Conservation (phyloP, 192 early-diverging fungal genomes). For the Dimargaris xerosporica region DNA sequence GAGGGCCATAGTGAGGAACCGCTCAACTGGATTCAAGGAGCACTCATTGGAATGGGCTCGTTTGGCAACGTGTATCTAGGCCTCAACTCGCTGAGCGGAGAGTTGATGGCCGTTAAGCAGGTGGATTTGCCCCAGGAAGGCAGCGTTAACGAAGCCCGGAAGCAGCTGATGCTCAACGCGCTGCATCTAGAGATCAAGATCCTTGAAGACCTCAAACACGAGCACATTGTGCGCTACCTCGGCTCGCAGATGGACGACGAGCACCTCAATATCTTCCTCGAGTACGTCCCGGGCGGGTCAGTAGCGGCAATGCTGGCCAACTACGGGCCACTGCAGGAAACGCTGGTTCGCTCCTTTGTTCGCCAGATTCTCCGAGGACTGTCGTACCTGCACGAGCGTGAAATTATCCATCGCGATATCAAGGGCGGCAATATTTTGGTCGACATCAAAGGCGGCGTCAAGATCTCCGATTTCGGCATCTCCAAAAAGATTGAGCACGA, state of each 20-base stretch:
- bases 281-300: constrained; percentile 96
- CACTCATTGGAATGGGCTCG: constrained; percentile 86
- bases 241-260: constrained; percentile 65
- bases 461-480: constrained; percentile 99
- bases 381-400: constrained; percentile 82
- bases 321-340: constrained; percentile 79
- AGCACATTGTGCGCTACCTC: constrained; percentile 92
- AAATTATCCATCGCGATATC: constrained; percentile 96
- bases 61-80: constrained; percentile 91
- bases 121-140: constrained; percentile 64
- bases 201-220: constrained; percentile 80
- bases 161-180: constrained; percentile 70
- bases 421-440: constrained; percentile 92
- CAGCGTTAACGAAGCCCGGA: constrained; percentile 49
- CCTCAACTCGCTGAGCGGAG: constrained; percentile 74
- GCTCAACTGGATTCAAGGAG: constrained; percentile 68
- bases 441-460: constrained; percentile 81
- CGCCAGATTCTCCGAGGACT: constrained; percentile 85
- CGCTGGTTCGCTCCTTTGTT: constrained; percentile 67
- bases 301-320: constrained; percentile 69
- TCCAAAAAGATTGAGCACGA: constrained; percentile 85
- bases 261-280: constrained; percentile 82
- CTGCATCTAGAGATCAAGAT: constrained; percentile 81
- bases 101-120: constrained; percentile 95
- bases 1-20: constrained; percentile 12